Percentiles rank a stretch among this genome's conserved stretches.
Conservation (phyloP, 345 rosid genomes). For the Reutealis trisperma region DNA sequence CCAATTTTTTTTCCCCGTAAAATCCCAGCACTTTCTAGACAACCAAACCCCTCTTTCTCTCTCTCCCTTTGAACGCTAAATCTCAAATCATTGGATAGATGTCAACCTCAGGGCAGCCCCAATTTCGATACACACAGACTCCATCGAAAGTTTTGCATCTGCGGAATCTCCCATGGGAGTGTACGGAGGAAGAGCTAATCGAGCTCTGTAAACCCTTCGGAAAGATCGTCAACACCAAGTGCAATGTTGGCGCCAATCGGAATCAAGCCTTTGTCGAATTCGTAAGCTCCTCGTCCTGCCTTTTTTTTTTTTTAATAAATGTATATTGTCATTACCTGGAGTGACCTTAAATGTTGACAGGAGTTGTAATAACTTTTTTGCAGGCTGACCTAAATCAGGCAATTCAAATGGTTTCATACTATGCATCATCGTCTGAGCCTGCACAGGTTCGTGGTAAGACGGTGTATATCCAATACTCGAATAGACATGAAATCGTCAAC, state of each 20-base stretch:
- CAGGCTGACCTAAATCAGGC: slow-evolving; percentile 91
- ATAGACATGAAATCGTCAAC: slow-evolving; percentile 93
- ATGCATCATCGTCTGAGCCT: slow-evolving; percentile 96
- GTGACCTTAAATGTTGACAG: slow-evolving; percentile 14
- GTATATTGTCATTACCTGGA: neutral
- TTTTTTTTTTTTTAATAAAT: neutral
- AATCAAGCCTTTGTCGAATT: slow-evolving; percentile 98
- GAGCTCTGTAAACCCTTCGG: slow-evolving; percentile 95
- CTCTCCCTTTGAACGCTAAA: neutral
- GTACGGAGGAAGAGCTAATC: slow-evolving; percentile 86
- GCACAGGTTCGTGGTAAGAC: slow-evolving; percentile 96
- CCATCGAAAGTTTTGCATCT: slow-evolving; percentile 94
- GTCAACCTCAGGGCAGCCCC: slow-evolving; percentile 80
- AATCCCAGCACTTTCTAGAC: slow-evolving; percentile 26
- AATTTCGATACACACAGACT: slow-evolving; percentile 93
- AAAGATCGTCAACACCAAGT: slow-evolving; percentile 85
- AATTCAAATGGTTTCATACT: slow-evolving; percentile 93
- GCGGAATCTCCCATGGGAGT: slow-evolving; percentile 95
- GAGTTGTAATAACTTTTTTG: slow-evolving; percentile 8
- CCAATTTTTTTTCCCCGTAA: slow-evolving; percentile 14
- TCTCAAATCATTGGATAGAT: slow-evolving; percentile 22
- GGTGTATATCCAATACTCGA: slow-evolving; percentile 92
- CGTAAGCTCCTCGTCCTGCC: slow-evolving; percentile 35
- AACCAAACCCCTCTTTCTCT: slow-evolving; percentile 18
- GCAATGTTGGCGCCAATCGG: slow-evolving; percentile 92